Evolutionary conservation across 164 flowering plant species (phyloP), one percentile per base, ranked within the genome.

Genomic region (Cinnamomum chago): DNA sequence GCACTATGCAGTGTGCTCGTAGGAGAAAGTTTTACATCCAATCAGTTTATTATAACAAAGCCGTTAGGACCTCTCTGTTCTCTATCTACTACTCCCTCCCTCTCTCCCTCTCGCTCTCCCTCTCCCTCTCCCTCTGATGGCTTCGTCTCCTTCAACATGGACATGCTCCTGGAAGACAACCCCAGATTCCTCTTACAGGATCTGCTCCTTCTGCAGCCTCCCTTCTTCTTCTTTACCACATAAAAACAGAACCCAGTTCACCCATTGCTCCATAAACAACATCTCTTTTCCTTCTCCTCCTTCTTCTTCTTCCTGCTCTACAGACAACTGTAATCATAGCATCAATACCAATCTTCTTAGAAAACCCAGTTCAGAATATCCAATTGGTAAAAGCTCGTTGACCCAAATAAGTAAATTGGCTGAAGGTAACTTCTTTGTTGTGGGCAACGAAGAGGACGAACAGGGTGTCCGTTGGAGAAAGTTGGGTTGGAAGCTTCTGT

Each of bases 111-210:
- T 65, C 5, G n/a, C 58, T 52, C 58, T 55, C 69, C 15, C 69
- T 14, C 58, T 51, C 58, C 2, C 47, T 28, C 33, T 65, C 5
- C 2, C 30, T 5, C 11, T 67, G 2, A 30, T 30, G 69, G 69
- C 69, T 12, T 30, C 86, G 20, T 83, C 83, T n/a, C 75, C 83
- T 40, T 67, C 83, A 6, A 75, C 82, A 52, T 79, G 79, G 80
- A 78, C 82, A 77, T 81, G 81, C 79, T 72, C 84, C 52, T 71
- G 79, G 81, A 78, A 62, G 23, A 14, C 81, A 14, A 73, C 72
- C 17, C 60, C 20, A 55, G 60, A 55, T 20, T 15, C 60, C n/a
- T 55, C 60, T 55, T 55, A 3, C 60, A 55, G n/a, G 7, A 6
- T 55, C 20, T 55, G 60, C 60, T 3, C 68, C 25, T 65, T 27